Base-by-base conservation (phyloP, 805 yeast species). In the Suhomyces vadensis region DNA sequence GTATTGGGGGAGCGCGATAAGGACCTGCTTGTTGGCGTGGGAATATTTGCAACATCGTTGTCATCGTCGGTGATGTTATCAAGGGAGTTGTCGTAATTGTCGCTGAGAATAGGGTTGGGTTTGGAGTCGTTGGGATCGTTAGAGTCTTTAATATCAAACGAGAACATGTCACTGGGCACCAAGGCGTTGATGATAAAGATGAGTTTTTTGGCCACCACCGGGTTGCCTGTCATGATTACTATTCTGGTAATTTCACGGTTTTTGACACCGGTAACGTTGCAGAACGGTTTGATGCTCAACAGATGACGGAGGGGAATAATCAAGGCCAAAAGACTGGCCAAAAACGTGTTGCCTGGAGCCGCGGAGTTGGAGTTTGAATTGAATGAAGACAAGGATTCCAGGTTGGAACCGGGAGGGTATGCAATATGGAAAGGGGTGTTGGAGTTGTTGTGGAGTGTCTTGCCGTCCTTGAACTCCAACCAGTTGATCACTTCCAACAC, bases 121-220 rank as follows among this genome's bases (percentile, higher is more conserved):
- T 21, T 20, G 35, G 27, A 5, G 11, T 17, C 31, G 20, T 38
- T 37, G 6, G 13, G 21, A 9, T 38, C 41, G 25, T 27, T 6
- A 19, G 16, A 7, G n/a, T 27, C 22, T 13, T 24, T 10, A 14
- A 22, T 11, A 31, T 27, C 26, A 11, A 22, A 19, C 2, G 46
- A 17, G 22, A 16, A 24, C 19, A 23, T 24, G 7, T 23, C 27
- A 24, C 25, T 37, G 13, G 42, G 48, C 16, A 81, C 58, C 20
- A 81, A 46, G 0, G 79, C 84, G 42, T 78, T 71, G 6, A 81
- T 49, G 6, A 81, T 74, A 44, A 78, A 80, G 0, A 80, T 64
- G 43, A 81, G 61, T 54, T 79, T 79, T 52, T 80, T 81, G 1
- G 85, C 83, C 7, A 81, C 82, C 6, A 75, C 75, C 26, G 81